Base-by-base conservation (phyloP, 345 rosid species). In the Gossypium sturtianum region DNA sequence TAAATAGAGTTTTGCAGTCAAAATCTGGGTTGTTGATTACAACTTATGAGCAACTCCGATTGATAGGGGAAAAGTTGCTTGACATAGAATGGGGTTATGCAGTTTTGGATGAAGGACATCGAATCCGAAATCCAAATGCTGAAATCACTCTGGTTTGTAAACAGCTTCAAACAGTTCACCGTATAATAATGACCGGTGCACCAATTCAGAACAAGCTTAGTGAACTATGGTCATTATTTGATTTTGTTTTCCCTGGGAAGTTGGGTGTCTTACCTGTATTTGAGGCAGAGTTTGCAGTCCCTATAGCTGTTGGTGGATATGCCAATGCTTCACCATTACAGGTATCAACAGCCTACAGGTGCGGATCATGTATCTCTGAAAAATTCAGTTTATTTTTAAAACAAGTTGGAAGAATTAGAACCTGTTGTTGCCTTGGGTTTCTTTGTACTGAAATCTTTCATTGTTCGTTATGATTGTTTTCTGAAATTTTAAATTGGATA, bases 301-400 rank as follows among this genome's bases (percentile, higher is more conserved):
- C 98, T 64, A 93, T 93, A 74, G 83, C 99, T 63, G 97, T 95
- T 61, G 98, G 98, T 75, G 99, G 99, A 80, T 95, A 93, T 81
- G 94, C 98, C 63, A 95, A 95, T 83, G 99, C 99, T 75, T 91
- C 99, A 34, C 97, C 99, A 25, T 84, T 95, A 53, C 99, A 95
- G 91, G 99, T 95, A 70, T 88, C 99, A 19, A 93, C 97, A 72
- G 99, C 98, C 77, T 93, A 93, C 83, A 89, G 99, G 98, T 95
- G 48, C 1, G 53, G 68, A 64, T 71, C 52, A 56, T 43, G 22
- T 72, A 41, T 65, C 58, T 80, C 74, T 76, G 29, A 79, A 74
- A 81, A 2, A 19, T 74, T 59, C 38, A 16, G 58, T 23, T 79
- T 20, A 20, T 71, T 61, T 16, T 17, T 27, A 60, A 41, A 15